Base-by-base conservation (phyloP, 495 filamentous ascomycete genomes). In the Aspergillus homomorphus region DNA sequence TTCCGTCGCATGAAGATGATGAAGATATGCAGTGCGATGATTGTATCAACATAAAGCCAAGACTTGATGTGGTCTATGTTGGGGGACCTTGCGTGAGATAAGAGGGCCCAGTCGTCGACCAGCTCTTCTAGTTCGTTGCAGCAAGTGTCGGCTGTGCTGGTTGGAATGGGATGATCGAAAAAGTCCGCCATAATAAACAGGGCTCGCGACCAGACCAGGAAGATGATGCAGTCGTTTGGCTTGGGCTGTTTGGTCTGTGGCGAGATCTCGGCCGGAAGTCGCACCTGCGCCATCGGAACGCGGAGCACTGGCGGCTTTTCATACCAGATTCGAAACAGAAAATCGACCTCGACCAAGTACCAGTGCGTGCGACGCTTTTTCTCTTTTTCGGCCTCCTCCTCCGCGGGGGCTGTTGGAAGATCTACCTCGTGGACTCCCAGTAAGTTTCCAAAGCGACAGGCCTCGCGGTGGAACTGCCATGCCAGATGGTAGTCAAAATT, bases 401-500 rank as follows among this genome's bases (percentile, higher is more conserved):
- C 15, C 9, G 42, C 16, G 1, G 23, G 3, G 3, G 42, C 54
- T 8, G 8, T 10, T 1, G 30, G 23, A 5, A 23, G 30, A 15
- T 58, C 56, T 2, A 59, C 48, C 4, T 30, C 23, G 24, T 59
- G 56, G 16, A 59, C n/a, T 2, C 50, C 48, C 8, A 59, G 49
- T n/a, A 53, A 15, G 42, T 23, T 18, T 8, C 14, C 56, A 16
- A 53, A 53, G 7, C 56, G 33, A 26, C 56, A 59, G 16, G 56
- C 38, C 23, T 59, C 56, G 22, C 56, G 33, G 23, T 59, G 56
- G n/a, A 59, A 53, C 10, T 45, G 19, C 56, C 56, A 59, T 16
- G 56, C 15, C 10, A 59, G 19, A 20, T 59, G 56, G 19, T 59
- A 59, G 49, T 59, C 56, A 18, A 59, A 59, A 26, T 53, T 59